Evolutionary conservation across 2,329 filamentous ascomycete genomes (phyloP), one percentile per base, ranked within the genome.

Genomic region (Grosmannia huntii): DNA sequence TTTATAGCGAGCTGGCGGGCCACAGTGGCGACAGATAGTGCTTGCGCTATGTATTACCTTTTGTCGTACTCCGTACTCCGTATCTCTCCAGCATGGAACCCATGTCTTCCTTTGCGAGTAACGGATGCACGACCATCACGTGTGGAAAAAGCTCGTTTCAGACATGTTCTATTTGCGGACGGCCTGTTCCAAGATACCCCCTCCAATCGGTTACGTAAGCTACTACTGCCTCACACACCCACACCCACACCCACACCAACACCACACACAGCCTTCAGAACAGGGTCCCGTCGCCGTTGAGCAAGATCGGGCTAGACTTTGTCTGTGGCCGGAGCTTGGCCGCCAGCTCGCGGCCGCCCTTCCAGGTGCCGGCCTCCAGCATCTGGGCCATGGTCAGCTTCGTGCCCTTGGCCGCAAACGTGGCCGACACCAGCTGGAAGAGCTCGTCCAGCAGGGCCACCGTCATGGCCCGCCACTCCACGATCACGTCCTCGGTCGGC

Each of bases 291-390:
- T 92, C 88, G 61, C 86, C 88, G 59, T 86, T 73, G 65, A 91
- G 90, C 76, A 90, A 83, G 68, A 94, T 91, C 14, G 89, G 89
- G 57, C 88, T 88, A 63, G 89, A 86, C 72, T 86, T 89, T 14
- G 88, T 92, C 65, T 88, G 86, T 19, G 89, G 89, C 59, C 89
- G 77, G 51, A 81, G 85, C 58, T 90, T 83, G 68, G 90, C 88
- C 55, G 89, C 89, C 65, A 92, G 77, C 73, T 92, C 89, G 69
- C 89, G 79, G 58, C 89, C 88, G 64, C 86, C 86, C 61, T 81
- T 81, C 78, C 78, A 81, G 1, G 74, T 76, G 0, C 78, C 78
- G 5, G 77, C 77, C 58, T 81, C 78, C 1, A 81, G 63, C 62
- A 80, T 67, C 65, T 81, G 78, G 0, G 76, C 71, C 67, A 81